Evolutionary conservation across 208 protist species (phyloP), one percentile per base, ranked within the genome.

Genomic region (Trypanosoma cruzi): DNA sequence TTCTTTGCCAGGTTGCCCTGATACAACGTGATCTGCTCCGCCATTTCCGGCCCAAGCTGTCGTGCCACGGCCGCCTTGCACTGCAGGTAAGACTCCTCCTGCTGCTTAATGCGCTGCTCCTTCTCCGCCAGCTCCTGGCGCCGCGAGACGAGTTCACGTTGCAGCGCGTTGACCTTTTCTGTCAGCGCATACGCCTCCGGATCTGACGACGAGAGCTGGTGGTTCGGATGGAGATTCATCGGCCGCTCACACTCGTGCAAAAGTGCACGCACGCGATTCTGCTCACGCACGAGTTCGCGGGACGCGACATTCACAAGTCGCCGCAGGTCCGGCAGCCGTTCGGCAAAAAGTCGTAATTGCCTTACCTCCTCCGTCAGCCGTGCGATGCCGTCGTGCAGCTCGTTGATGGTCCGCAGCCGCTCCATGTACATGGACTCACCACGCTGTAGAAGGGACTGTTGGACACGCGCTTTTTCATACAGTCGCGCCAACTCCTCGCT

Each of bases 401-500:
- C 73, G 42, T 84, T 70, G 57, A 93, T 74, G 42, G 88, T 80
- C 18, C 58, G 68, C 2, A 90, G 66, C 16, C 92, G 77, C 54
- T 99, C 91, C 8, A 68, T 68, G 81, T 99, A 99, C 72, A 98
- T 85, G 16, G 77, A 68, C 78, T 98, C 97, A 48, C 97, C 97
- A 63, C 98, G 98, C 65, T 88, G 79, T 5, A 99, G 81, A 32
- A 92, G 90, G 16, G 86, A 79, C 75, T 98, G 81, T 71, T 99
- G 95, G 24, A 98, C 94, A 67, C 92, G 95, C n/a, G 99, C 93
- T 71, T 98, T 98, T 65, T 99, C 97, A 78, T 99, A 99, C 11
- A 99, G 73, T 52, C 83, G 57, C 52, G 88, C 84, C 18, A 99
- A 84, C 82, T 99, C 98, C 72, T 97, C 89, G 54, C 98, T 93